phyloP scores from a whole-genome alignment of 2,329 filamentous ascomycete genomes.

The Aspergillus amoenus region DNA sequence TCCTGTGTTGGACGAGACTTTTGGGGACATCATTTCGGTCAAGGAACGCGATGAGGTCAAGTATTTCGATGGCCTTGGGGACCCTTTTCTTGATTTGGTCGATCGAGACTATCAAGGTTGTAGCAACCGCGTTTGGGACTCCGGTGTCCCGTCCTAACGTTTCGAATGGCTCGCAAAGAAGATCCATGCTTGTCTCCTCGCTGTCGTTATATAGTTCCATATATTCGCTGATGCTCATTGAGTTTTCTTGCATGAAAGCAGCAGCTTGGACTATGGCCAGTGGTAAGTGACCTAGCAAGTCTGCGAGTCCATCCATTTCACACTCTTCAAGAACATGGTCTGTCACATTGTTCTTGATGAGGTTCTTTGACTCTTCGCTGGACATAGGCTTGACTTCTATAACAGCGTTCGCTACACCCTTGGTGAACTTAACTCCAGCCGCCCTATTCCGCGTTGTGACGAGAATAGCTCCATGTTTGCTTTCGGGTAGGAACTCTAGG shows the following conservation, averaged over 20 bases:
- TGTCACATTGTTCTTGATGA: constrained; percentile 9
- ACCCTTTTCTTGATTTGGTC: constrained; percentile 13
- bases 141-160: constrained; percentile 11
- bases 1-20: constrained; percentile 9
- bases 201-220: constrained; percentile 17
- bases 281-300: constrained; percentile 11
- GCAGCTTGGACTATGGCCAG: constrained; percentile 15
- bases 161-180: constrained; percentile 16
- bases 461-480: neutral
- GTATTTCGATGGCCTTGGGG: constrained; percentile 9
- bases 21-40: constrained; percentile 11
- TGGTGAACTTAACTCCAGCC: constrained; percentile 14
- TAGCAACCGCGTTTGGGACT: constrained; percentile 12
- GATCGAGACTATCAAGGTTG: constrained; percentile 15
- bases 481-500: constrained; percentile 5
- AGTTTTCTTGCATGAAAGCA: constrained; percentile 15
- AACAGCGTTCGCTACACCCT: neutral
- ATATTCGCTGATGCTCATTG: constrained; percentile 12
- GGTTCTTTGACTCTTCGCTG: constrained; percentile 7
- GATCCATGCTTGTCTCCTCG: constrained; percentile 13
- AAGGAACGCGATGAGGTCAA: constrained; percentile 10
- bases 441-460: constrained; percentile 15
- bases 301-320: constrained; percentile 9
- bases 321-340: constrained; percentile 3
- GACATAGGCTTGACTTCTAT: constrained; percentile 14